Conservation (phyloP, 768 basidiomycete genomes). For the Hericium alpestre region DNA sequence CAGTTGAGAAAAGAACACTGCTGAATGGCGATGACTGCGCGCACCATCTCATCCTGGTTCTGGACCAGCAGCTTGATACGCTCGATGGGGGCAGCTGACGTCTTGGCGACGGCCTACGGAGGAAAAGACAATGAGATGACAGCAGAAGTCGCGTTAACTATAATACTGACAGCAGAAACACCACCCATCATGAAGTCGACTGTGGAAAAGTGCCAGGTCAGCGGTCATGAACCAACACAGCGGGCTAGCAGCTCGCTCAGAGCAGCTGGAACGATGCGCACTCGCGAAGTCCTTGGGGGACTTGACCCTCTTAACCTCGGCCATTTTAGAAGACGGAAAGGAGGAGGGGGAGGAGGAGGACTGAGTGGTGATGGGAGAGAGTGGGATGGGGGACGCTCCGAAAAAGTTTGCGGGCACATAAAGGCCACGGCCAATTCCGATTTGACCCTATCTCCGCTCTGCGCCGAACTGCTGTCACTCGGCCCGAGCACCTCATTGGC, state of each 20-base stretch:
- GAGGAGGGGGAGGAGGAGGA: constrained; percentile 26
- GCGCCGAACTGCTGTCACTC: constrained; percentile 2
- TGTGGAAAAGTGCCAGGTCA: constrained; percentile 28
- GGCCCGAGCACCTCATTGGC: too few species aligned
- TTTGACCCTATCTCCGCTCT: constrained; percentile 20
- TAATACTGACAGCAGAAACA: constrained; percentile 69
- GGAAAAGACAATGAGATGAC: constrained; percentile 11
- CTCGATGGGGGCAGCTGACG: constrained; percentile 98
- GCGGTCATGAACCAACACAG: constrained; percentile 10
- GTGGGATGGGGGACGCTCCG: constrained; percentile 24
- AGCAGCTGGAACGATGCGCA: constrained; percentile 26
- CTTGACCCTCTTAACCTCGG: constrained; percentile 78
- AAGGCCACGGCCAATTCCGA: constrained; percentile 23
- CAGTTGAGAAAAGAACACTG: neutral
- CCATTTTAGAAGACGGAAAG: constrained; percentile 53
- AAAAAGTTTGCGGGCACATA: constrained; percentile 36
- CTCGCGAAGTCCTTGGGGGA: constrained; percentile 84
- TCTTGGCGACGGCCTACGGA: constrained; percentile 90
- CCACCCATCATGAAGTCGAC: constrained; percentile 96
- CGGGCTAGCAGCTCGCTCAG: neutral
- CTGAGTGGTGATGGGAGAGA: constrained; percentile 45
- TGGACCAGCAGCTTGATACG: constrained; percentile 98
- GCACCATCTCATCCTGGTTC: constrained; percentile 99
- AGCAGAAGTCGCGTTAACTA: neutral
- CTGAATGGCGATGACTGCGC: constrained; percentile 16